Conservation (phyloP, 208 protist genomes). For the Angomonas ambiguus region DNA sequence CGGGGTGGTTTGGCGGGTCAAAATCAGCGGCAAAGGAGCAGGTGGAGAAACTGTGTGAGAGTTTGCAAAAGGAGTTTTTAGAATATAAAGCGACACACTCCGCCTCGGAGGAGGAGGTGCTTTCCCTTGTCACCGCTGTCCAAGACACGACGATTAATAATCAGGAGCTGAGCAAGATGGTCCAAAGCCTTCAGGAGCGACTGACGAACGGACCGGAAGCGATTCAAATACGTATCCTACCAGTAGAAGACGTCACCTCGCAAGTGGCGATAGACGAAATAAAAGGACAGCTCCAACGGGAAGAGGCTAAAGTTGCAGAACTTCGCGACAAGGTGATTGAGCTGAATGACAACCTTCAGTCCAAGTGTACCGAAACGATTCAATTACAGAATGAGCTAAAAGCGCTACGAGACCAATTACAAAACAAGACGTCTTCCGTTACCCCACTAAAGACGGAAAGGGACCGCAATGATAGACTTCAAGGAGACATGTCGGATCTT, state of each 20-base stretch:
- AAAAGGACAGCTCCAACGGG: conserved; percentile 35
- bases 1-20: conserved; percentile 73
- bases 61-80: conserved; percentile 70
- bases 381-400: conserved; percentile 28
- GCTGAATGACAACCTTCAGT: conserved; percentile 16
- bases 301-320: conserved; percentile 13
- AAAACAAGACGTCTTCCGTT: neutral
- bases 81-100: conserved; percentile 68
- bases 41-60: conserved; percentile 51
- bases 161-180: conserved; percentile 42
- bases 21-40: conserved; percentile 61
- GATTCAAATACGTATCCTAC: conserved; percentile 39
- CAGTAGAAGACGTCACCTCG: conserved; percentile 17
- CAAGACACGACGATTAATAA: conserved; percentile 56
- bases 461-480: conserved; percentile 33
- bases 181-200: conserved; percentile 62
- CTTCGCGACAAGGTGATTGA: conserved; percentile 20
- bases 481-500: conserved; percentile 29
- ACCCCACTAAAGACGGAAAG: conserved; percentile 1
- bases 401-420: neutral
- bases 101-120: conserved; percentile 79
- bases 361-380: conserved; percentile 14
- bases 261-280: conserved; percentile 31
- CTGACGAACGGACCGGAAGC: conserved; percentile 40
- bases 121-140: conserved; percentile 56